phyloP scores from a whole-genome alignment of 2,329 filamentous ascomycete genomes.

The Aspergillus pseudonomiae region DNA sequence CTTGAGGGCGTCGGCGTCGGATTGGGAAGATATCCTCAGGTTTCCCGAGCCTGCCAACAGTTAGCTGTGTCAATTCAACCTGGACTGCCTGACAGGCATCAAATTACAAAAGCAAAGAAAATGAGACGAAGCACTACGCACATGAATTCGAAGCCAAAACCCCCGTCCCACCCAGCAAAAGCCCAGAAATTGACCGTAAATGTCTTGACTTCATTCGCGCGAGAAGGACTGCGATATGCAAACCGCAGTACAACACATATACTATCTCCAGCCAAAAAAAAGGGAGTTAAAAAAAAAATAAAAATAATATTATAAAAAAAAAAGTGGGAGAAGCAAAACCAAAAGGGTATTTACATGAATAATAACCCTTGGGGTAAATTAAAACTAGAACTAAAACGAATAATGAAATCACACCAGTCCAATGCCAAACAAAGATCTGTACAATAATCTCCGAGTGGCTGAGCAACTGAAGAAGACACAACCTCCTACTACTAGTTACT shows the following conservation, averaged over 20 bases:
- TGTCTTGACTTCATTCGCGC: background rate
- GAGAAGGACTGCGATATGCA: background rate
- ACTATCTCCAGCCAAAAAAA: too few relatives aligned
- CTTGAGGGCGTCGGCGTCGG: slow-evolving; percentile 34
- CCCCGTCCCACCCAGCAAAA: background rate
- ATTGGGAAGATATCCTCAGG: slow-evolving; percentile 45
- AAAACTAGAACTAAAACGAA: background rate
- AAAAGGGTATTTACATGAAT: background rate
- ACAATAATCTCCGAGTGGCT: background rate
- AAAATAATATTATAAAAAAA: too few relatives aligned
- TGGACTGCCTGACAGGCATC: background rate
- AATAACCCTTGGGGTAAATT: background rate
- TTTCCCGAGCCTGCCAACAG: slow-evolving; percentile 41
- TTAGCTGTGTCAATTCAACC: background rate
- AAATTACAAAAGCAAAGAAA: fast-evolving
- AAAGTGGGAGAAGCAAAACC: background rate
- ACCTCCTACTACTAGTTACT: background rate
- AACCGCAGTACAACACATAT: background rate
- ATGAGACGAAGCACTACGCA: background rate
- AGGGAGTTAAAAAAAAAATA: background rate
- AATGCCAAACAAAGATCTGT: background rate
- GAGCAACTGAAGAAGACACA: background rate
- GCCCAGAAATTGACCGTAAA: background rate
- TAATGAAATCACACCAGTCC: background rate
- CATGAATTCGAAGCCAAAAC: background rate